phyloP scores from a whole-genome alignment of 2,329 filamentous ascomycete species.

The Colletotrichum musicola region DNA sequence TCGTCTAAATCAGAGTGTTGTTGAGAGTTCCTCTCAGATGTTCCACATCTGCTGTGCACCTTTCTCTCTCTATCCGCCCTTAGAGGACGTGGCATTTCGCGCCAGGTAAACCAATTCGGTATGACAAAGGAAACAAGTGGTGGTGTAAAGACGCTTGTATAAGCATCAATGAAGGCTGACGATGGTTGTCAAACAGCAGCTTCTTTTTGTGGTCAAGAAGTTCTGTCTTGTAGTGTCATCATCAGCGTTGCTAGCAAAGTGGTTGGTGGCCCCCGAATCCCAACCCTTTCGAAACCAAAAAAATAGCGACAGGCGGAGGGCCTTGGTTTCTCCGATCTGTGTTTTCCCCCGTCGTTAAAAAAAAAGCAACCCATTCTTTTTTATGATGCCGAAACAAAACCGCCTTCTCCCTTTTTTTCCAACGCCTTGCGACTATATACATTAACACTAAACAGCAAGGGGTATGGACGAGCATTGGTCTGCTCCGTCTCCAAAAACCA shows the following conservation, averaged over 20 bases:
- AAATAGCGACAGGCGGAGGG: slow-evolving; percentile 22
- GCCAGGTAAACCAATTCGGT: background rate
- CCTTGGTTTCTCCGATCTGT: slow-evolving; percentile 26
- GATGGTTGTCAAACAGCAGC: slow-evolving; percentile 16
- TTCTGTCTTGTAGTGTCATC: background rate
- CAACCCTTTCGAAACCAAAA: slow-evolving; percentile 37
- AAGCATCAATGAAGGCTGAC: slow-evolving; percentile 14
- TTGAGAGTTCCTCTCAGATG: background rate
- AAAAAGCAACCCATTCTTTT: slow-evolving; percentile 28
- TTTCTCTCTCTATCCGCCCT: slow-evolving; percentile 10
- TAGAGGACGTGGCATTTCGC: slow-evolving; percentile 6
- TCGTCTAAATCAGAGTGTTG: slow-evolving; percentile 10
- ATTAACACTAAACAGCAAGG: slow-evolving; percentile 36
- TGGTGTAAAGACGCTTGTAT: slow-evolving; percentile 8
- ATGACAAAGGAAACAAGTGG: slow-evolving; percentile 38
- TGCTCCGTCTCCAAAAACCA: slow-evolving; percentile 3
- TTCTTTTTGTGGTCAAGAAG: slow-evolving; percentile 9
- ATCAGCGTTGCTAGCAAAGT: slow-evolving; percentile 24
- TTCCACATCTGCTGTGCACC: slow-evolving; percentile 1
- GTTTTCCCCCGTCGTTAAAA: slow-evolving; percentile 3
- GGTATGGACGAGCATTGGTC: background rate
- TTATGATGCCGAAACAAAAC: slow-evolving; percentile 22
- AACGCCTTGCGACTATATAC: slow-evolving; percentile 40
- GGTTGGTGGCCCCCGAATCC: slow-evolving; percentile 34
- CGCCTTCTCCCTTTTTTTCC: slow-evolving; percentile 16